Conservation (phyloP, 129 eudicot genomes). For the Chrysanthemum makinoi region DNA sequence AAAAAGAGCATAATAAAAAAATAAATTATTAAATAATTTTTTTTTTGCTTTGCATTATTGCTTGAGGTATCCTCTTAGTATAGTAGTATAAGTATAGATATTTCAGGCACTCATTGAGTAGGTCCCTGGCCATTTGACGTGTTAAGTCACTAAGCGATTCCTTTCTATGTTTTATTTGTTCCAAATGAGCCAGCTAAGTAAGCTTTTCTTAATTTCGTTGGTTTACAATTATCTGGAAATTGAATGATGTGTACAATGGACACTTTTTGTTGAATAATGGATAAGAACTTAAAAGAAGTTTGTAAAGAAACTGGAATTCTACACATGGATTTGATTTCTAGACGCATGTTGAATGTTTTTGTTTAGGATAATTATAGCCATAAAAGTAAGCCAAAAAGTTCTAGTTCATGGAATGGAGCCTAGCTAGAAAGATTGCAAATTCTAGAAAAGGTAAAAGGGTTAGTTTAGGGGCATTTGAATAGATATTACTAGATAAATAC, state of each 20-base stretch:
- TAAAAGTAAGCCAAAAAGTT: conserved; percentile 12
- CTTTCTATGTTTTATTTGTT: background rate
- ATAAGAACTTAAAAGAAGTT: conserved; percentile 21
- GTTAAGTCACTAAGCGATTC: background rate
- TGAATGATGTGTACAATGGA: background rate
- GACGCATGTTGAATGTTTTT: conserved; percentile 22
- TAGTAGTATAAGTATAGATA: too few species aligned
- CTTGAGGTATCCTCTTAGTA: too few species aligned
- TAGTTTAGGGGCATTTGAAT: background rate
- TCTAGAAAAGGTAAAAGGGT: conserved; percentile 16
- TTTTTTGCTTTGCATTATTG: too few species aligned
- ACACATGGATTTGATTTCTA: conserved; percentile 21
- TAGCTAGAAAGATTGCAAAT: conserved; percentile 1
- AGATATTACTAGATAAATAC: background rate
- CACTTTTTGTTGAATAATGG: conserved; percentile 14
- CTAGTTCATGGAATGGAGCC: conserved; percentile 12
- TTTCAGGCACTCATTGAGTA: too few species aligned
- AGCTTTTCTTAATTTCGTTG: background rate
- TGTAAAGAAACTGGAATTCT: background rate
- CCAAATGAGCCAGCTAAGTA: too few species aligned
- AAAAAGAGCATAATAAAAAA: too few species aligned
- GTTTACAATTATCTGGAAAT: background rate
- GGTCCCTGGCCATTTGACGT: too few species aligned
- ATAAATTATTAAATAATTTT: too few species aligned
- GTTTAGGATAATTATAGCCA: conserved; percentile 25